Evolutionary conservation across 2,329 filamentous ascomycete species (phyloP), one percentile per base, ranked within the genome.

Genomic region (Nectriaceae sp.): DNA sequence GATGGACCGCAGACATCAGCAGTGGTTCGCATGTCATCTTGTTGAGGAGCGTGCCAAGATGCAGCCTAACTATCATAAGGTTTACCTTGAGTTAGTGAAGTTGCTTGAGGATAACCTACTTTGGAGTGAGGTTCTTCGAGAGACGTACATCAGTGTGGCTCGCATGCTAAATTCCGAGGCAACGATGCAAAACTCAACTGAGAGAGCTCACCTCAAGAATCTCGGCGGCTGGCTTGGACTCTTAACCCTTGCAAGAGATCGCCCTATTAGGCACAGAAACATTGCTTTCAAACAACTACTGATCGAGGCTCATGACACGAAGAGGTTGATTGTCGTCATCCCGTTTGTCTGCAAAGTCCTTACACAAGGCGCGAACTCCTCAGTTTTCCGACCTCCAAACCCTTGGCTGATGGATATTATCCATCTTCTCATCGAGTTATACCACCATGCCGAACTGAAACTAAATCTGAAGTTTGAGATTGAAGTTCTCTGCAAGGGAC

Each of bases 381-480:
- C 87, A 11, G 87, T 97, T 10, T 99, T 99, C 73, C 88, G 85
- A 48, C 92, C 93, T 11, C 94, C 94, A 2, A 99, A 99, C 61
- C 94, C 94, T 2, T 99, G 94, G 94, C 70, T 97, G 38, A 96
- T 97, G 89, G 94, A 99, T 62, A 94, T 99, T 45, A 84, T 99
- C 46, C 83, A 89, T 55, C 77, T 97, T 6, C 79, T 99, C 29
- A 89, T 96, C 61, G 95, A 99, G 65, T 79, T 99, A 4, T 99
- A 99, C 64, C 88, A 96, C 63, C 88, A 89, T 62, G 90, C 90
- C 13, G 93, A 97, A 60, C 76, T 99, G 47, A 97, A 97, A 68
- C 81, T 99, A 31, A 97, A 97, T 59, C 85, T 96, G 43, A 99
- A 97, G 63, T 99, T 99, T 61, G 94, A 99, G 69, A 97, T 99